Conservation (phyloP, 371 early-diverging fungal genomes). For the Choanephora cucurbitarum region DNA sequence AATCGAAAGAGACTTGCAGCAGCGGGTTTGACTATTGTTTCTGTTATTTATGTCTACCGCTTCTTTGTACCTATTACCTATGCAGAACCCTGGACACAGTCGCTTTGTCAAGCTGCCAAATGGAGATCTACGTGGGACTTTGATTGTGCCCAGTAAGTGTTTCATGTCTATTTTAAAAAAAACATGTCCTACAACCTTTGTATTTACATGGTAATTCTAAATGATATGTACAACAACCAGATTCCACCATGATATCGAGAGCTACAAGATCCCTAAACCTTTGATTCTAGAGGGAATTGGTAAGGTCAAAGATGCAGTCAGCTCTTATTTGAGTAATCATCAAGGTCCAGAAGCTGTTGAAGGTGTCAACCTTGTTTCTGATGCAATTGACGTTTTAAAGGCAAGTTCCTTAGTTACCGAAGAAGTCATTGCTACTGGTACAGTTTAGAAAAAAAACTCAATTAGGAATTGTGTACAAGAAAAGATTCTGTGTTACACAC, state of each 20-base stretch:
- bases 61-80: constrained; percentile 83
- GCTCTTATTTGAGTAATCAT: constrained; percentile 30
- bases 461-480: neutral
- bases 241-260: constrained; percentile 36
- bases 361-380: constrained; percentile 42
- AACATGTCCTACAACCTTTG: neutral
- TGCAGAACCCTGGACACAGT: constrained; percentile 77
- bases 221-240: constrained; percentile 25
- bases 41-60: constrained; percentile 59
- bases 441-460: constrained; percentile 1
- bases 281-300: constrained; percentile 22
- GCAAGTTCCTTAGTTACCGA: neutral
- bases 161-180: neutral
- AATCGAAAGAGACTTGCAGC: constrained; percentile 48
- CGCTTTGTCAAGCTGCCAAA: constrained; percentile 71
- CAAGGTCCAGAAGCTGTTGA: constrained; percentile 36
- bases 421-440: neutral
- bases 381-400: constrained; percentile 12
- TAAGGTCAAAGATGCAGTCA: constrained; percentile 39
- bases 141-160: constrained; percentile 42
- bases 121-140: constrained; percentile 82
- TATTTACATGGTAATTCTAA: neutral
- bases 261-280: constrained; percentile 22
- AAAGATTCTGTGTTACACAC: constrained; percentile 1
- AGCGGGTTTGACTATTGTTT: constrained; percentile 50